Evolutionary conservation across 2,329 filamentous ascomycete species (phyloP).

Genomic region (Aspergillus fructus): DNA sequence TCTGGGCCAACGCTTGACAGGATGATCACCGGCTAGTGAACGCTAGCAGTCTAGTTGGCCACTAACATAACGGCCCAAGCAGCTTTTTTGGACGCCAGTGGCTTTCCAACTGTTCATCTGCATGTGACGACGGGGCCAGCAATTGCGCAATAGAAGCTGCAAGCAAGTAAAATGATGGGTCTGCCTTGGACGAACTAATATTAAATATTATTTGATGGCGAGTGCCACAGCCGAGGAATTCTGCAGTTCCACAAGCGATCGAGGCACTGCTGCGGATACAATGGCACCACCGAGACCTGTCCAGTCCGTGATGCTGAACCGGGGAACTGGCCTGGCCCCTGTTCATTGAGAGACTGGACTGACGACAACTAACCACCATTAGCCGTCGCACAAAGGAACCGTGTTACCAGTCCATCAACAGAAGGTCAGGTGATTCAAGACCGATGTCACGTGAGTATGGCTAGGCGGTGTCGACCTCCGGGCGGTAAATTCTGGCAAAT

Average conservation of each 20-base stretch:
- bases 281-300: no score
- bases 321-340: no score
- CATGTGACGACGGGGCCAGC: no score
- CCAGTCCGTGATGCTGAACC: no score
- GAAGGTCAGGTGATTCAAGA: no score
- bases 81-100: not conserved
- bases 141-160: not conserved
- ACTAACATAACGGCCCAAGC: not conserved
- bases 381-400: no score
- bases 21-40: conserved; percentile 3
- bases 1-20: conserved; percentile 2
- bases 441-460: no score
- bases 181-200: not conserved
- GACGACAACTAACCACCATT: no score
- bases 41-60: not conserved
- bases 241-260: no score
- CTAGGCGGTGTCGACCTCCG: not conserved
- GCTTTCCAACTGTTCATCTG: not conserved
- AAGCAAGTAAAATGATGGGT: conserved; percentile 3
- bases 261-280: no score
- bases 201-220: not conserved
- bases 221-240: not conserved
- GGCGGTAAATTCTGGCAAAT: not conserved
- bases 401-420: no score
- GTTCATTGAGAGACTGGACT: no score